phyloP scores from a whole-genome alignment of 2,329 filamentous ascomycete species.

The Alternaria novae-zelandiae region DNA sequence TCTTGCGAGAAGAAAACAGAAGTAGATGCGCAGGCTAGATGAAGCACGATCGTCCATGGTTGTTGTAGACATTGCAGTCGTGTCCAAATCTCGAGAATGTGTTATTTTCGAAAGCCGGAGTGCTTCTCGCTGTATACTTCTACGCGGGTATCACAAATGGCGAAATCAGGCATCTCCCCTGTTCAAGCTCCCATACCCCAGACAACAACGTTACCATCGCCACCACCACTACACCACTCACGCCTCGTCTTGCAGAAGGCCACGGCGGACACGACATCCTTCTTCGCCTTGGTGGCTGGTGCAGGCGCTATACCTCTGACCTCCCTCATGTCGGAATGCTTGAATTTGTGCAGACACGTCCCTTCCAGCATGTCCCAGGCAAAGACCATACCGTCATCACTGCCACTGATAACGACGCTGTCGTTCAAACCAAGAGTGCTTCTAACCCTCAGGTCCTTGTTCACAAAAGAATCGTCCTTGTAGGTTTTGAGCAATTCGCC shows the following conservation, averaged over 20 bases:
- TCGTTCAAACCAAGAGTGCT: conserved; percentile 78
- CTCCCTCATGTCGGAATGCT: conserved; percentile 48
- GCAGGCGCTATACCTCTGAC: conserved; percentile 40
- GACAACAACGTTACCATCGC: conserved; percentile 53
- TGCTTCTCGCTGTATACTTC: neutral
- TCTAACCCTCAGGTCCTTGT: conserved; percentile 76
- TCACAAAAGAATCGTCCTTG: conserved; percentile 62
- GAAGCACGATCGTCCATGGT: too few species aligned
- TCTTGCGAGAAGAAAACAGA: too few species aligned
- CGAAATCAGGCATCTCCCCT: neutral
- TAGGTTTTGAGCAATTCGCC: conserved; percentile 79
- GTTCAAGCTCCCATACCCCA: conserved; percentile 34
- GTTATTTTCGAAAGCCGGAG: too few species aligned
- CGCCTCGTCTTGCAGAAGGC: conserved; percentile 54
- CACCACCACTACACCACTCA: conserved; percentile 58
- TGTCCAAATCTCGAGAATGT: too few species aligned
- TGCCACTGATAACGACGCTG: conserved; percentile 78
- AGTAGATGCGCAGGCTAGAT: too few species aligned
- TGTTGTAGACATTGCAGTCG: too few species aligned
- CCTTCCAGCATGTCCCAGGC: conserved; percentile 87
- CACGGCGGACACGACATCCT: conserved; percentile 56
- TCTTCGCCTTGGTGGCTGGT: conserved; percentile 41
- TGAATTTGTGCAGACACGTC: conserved; percentile 67
- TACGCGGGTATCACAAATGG: conserved; percentile 2
- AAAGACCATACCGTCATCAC: conserved; percentile 76